Evolutionary conservation across 2,329 filamentous ascomycete genomes (phyloP).

Genomic region (Pseudogymnoascus sp.): DNA sequence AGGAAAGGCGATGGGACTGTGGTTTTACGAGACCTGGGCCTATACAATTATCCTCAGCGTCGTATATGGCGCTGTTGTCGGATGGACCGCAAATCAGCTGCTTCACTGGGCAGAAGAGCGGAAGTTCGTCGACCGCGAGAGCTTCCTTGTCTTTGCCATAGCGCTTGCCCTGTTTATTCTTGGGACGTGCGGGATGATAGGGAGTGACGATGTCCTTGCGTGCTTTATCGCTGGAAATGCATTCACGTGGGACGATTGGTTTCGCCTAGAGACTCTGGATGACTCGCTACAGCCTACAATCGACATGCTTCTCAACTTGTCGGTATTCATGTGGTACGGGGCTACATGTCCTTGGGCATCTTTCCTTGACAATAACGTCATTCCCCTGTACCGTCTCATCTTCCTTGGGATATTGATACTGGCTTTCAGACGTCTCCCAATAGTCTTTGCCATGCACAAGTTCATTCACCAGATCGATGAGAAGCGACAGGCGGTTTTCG

Average conservation of each 20-base stretch:
- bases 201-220: conserved; percentile 78
- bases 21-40: conserved; percentile 75
- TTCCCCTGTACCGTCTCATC: conserved; percentile 64
- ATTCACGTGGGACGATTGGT: conserved; percentile 89
- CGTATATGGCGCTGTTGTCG: conserved; percentile 64
- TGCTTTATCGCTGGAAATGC: conserved; percentile 85
- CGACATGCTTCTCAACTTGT: conserved; percentile 82
- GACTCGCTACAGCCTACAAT: conserved; percentile 83
- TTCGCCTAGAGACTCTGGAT: conserved; percentile 73
- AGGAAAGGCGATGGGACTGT: conserved; percentile 59
- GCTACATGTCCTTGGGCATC: conserved; percentile 69
- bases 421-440: conserved; percentile 55
- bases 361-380: conserved; percentile 57
- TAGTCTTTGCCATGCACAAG: conserved; percentile 65
- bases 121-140: conserved; percentile 24
- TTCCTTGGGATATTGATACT: conserved; percentile 66
- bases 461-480: conserved; percentile 73
- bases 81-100: conserved; percentile 73
- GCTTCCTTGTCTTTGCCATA: conserved; percentile 45
- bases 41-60: conserved; percentile 73
- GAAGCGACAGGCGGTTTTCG: conserved; percentile 67
- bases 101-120: conserved; percentile 62
- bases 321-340: conserved; percentile 83
- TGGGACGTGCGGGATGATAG: conserved; percentile 76
- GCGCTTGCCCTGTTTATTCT: conserved; percentile 75